Evolutionary conservation across 106 monocot species (phyloP).

Genomic region (Phalaenopsis equestris): DNA sequence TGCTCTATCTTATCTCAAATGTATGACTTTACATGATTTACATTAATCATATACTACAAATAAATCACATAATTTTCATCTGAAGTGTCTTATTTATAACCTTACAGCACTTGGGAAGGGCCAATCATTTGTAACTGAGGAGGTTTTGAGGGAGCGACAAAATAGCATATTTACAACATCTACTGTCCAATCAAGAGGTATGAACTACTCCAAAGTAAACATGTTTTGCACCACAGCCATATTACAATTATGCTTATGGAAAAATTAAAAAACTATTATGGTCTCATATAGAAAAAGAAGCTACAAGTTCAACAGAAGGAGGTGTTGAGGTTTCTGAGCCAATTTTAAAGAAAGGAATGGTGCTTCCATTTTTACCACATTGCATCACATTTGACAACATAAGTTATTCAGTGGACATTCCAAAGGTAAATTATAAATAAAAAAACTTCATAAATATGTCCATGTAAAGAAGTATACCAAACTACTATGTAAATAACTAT

Average conservation of each 20-base stretch:
- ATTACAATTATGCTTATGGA: constrained; percentile 4
- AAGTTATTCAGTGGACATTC: constrained; percentile 56
- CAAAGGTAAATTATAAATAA: constrained; percentile 33
- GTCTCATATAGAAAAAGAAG: neutral
- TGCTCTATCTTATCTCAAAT: constrained; percentile 37
- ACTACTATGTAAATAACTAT: neutral
- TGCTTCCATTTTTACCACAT: constrained; percentile 72
- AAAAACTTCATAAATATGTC: neutral
- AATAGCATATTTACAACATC: neutral
- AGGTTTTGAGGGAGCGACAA: neutral
- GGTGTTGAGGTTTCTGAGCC: neutral
- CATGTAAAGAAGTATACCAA: neutral
- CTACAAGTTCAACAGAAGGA: neutral
- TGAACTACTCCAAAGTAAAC: neutral
- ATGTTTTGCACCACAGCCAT: constrained; percentile 1
- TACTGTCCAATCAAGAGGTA: constrained; percentile 1
- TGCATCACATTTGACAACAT: constrained; percentile 60
- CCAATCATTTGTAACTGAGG: neutral
- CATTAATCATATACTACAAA: neutral
- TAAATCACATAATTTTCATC: neutral
- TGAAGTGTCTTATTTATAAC: neutral
- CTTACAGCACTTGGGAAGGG: neutral
- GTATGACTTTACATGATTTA: constrained; percentile 21
- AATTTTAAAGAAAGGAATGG: constrained; percentile 46
- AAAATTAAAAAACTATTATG: neutral